Conservation (phyloP, 768 basidiomycete genomes). For the Dacryopinax spathularia region DNA sequence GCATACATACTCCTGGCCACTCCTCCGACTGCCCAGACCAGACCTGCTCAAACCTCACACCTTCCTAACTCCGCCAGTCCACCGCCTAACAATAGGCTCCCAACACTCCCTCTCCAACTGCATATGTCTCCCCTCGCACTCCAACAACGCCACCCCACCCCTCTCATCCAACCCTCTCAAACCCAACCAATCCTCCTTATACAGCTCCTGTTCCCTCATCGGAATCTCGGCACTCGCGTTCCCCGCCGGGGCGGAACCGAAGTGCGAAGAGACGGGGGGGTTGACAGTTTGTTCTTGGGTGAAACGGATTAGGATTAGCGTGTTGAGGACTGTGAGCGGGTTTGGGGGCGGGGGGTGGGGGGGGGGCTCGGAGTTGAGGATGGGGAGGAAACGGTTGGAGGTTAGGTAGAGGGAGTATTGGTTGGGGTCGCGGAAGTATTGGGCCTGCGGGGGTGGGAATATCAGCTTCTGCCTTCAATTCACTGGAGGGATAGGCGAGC, state of each 20-base stretch:
- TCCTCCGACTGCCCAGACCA: too few species aligned
- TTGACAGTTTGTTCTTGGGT: conserved; percentile 59
- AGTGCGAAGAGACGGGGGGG: conserved; percentile 78
- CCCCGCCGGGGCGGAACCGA: conserved; percentile 30
- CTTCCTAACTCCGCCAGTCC: conserved; percentile 10
- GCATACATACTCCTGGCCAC: too few species aligned
- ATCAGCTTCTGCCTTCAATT: not conserved
- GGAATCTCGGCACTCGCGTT: conserved; percentile 37
- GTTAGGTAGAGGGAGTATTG: conserved; percentile 44
- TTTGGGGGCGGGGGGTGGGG: conserved; percentile 46
- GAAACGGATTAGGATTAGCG: conserved; percentile 62
- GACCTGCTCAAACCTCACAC: too few species aligned
- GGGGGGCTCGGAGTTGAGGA: conserved; percentile 64
- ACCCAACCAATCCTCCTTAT: conserved; percentile 71
- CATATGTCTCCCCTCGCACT: conserved; percentile 69
- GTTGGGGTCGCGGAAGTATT: conserved; percentile 67
- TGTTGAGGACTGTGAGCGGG: conserved; percentile 47
- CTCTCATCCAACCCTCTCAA: conserved; percentile 53
- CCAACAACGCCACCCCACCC: conserved; percentile 42
- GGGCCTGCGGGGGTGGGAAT: conserved; percentile 38
- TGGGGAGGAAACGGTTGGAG: conserved; percentile 51
- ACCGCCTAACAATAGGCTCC: conserved; percentile 34
- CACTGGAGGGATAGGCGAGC: not conserved
- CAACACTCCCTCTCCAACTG: conserved; percentile 44
- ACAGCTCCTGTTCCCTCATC: conserved; percentile 59